Evolutionary conservation across 331 rosid species (phyloP), one percentile per base, ranked within the genome.

Genomic region (Quercus lobata): DNA sequence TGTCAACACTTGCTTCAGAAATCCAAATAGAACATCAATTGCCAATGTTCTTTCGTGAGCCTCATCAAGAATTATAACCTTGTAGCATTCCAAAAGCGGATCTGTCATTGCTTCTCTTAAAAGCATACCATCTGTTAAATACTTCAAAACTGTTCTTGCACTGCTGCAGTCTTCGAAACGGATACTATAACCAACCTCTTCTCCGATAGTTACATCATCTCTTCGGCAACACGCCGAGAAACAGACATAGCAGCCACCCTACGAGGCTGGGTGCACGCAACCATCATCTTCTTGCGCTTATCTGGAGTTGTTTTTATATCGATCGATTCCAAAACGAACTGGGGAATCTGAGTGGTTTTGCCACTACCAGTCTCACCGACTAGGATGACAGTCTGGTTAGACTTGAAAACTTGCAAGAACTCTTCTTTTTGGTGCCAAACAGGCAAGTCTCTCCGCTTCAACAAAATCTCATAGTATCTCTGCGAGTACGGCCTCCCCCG

Each of bases 221-320:
- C 99, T 83, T 93, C 94, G 4, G 98, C 97, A 79, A 96, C 98
- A 84, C 98, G 98, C 54, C 90, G 80, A 34, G 99, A 96, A 76
- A 96, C 99, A 75, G 98, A 96, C 94, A 96, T 93, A 5, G 99
- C 99, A 81, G 98, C 97, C 88, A 92, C 98, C 74, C 98, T 88
- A 29, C 97, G 94, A 25, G 99, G 99, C 71, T 96, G 98, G 70
- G 99, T 96, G 74, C 99, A 96, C 7, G 92, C 99, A 84, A 96
- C 60, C 98, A 94, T 89, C 97, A 92, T 88, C 88, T 96, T 93
- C 87, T 80, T 92, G 29, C 92, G 87, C 73, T 89, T 93, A 86
- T 88, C 93, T 0, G 92, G 85, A 34, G 88, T 56, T 0, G 11
- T 37, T 63, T 91, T 96, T 24, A 86, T 4, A 29, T 90, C 97